Evolutionary conservation across 179 eudicot genomes (phyloP), one percentile per base, ranked within the genome.

Genomic region (Patellifolia procumbens): DNA sequence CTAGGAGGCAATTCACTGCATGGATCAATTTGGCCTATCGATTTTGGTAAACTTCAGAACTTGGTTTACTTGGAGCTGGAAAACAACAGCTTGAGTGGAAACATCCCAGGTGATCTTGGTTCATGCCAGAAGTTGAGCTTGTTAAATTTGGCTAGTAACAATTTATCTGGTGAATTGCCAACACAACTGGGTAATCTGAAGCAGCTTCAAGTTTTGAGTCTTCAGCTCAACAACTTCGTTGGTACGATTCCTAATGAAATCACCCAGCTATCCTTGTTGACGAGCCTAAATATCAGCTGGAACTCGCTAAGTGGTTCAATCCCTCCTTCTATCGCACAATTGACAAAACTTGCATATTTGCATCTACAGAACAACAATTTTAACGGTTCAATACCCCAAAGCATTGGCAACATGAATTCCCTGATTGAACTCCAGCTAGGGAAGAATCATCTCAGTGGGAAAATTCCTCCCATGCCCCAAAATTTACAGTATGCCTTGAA

Each of bases 351-450:
- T 7, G 61, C 65, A 29, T 87, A 76, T 77, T 83, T 94, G 81
- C 87, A 90, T 78, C 77, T 94, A 75, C 89, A 88, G 66, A 78
- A 65, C 39, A 94, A 94, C 84, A 72, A 76, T 22, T 85, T 94
- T 1, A 89, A 61, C 60, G 98, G 94, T 49, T 56, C 79, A 9
- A 83, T 94, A 73, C 98, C 98, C 15, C 69, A 24, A 48, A 79
- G 76, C 31, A 83, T 89, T 68, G 64, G 75, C 24, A 29, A 48
- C 52, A 75, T 94, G 85, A 63, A 34, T 53, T 65, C n/a, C 5
- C 78, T 94, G 32, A 74, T 84, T 12, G 96, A 88, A 80, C 89
- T 94, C 64, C 92, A 89, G 74, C 85, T 94, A 29, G 98, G 90
- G 55, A 78, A 46, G 19, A 94, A 94, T 70, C 62, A 60, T 37